These are phyloP conservation scores for Annulohypoxylon moriforme DNA, from an alignment of 495 filamentous ascomycete genomes.

Conservation along the genomic window DNA sequence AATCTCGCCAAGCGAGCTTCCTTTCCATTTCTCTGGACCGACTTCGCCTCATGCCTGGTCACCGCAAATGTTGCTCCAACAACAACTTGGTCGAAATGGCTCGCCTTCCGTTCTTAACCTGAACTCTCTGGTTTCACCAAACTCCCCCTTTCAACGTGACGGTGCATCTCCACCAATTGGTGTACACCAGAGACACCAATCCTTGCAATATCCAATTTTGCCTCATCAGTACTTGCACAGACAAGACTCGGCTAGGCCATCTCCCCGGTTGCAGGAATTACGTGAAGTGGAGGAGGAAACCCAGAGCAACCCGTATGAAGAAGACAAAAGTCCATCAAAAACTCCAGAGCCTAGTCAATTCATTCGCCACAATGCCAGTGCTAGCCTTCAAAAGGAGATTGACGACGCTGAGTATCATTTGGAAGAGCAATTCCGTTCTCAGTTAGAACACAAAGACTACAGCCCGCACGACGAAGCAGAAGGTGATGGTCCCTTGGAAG, in stretches of 20 bases:
- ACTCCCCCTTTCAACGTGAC: slow-evolving; percentile 62
- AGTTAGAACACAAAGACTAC: slow-evolving; percentile 74
- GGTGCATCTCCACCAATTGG: slow-evolving; percentile 57
- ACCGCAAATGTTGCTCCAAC: slow-evolving; percentile 64
- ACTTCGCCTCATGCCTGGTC: slow-evolving; percentile 64
- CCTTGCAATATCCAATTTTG: slow-evolving; percentile 66
- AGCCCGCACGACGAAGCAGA: slow-evolving; percentile 62
- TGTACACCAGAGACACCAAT: slow-evolving; percentile 67
- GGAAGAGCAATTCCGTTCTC: slow-evolving; percentile 76
- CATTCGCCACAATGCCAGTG: slow-evolving; percentile 55
- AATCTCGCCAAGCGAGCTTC: slow-evolving; percentile 55
- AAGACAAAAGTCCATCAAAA: slow-evolving; percentile 60
- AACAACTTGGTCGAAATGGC: slow-evolving; percentile 63
- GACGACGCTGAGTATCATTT: slow-evolving; percentile 87
- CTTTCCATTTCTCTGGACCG: slow-evolving; percentile 57
- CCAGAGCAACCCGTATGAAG: slow-evolving; percentile 56
- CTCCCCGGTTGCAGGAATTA: slow-evolving; percentile 66
- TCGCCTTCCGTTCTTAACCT: slow-evolving; percentile 67
- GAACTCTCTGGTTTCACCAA: slow-evolving; percentile 62
- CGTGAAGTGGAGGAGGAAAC: slow-evolving; percentile 66
- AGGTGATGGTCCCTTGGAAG: slow-evolving; percentile 23
- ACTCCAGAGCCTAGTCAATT: slow-evolving; percentile 58
- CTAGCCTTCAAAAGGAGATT: slow-evolving; percentile 83
- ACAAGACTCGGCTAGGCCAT: slow-evolving; percentile 63
- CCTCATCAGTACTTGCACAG: slow-evolving; percentile 64